Conservation (phyloP, 164 flowering plant species). For the Liriodendron chinense region DNA sequence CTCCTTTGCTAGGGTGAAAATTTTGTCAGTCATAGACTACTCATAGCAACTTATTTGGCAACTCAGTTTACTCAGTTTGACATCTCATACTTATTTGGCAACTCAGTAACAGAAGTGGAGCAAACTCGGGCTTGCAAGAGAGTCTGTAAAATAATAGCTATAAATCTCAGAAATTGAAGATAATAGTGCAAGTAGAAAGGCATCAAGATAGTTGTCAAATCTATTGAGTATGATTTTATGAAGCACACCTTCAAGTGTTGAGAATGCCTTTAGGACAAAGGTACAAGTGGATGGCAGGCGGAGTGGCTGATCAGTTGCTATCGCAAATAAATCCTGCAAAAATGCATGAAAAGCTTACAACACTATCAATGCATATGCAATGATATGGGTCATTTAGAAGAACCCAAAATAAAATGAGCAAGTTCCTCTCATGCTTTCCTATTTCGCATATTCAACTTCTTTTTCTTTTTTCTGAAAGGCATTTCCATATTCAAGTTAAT, state of each 20-base stretch:
- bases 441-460: too few species aligned
- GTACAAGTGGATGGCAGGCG: constrained; percentile 93
- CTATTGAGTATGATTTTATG: not conserved
- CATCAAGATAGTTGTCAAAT: not conserved
- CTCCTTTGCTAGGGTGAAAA: too few species aligned
- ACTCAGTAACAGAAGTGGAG: not conserved
- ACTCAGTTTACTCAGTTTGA: not conserved
- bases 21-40: too few species aligned
- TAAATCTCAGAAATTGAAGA: not conserved
- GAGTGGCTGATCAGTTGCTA: constrained; percentile 94
- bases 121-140: not conserved
- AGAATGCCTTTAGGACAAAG: constrained; percentile 85
- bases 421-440: too few species aligned
- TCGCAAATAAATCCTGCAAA: constrained; percentile 89
- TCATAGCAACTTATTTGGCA: not conserved
- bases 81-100: too few species aligned
- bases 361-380: not conserved
- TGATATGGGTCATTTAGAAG: not conserved
- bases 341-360: not conserved
- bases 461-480: too few species aligned
- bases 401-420: not conserved
- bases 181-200: not conserved
- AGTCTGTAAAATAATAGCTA: not conserved
- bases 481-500: too few species aligned
- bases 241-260: constrained; percentile 85